Conservation (phyloP, 176 grass and related monocot species). For the Triticum monococcum region DNA sequence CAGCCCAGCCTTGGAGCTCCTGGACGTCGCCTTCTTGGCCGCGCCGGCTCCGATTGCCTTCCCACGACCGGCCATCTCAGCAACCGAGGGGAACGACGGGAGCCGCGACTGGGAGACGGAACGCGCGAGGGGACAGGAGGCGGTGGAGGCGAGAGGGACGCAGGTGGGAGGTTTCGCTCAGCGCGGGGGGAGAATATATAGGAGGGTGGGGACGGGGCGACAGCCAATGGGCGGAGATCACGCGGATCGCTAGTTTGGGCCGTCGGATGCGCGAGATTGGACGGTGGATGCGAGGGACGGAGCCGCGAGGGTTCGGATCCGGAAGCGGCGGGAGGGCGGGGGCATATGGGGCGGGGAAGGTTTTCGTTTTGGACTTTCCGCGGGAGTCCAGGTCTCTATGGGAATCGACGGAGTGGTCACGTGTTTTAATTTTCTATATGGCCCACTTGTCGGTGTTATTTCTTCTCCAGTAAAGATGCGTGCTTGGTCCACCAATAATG, state of each 20-base stretch:
- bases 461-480: no score
- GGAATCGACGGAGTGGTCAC: no score
- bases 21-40: constrained; percentile 78
- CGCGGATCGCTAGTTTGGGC: constrained; percentile 34
- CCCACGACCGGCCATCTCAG: constrained; percentile 68
- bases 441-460: no score
- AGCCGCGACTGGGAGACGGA: neutral
- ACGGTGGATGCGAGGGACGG: constrained; percentile 6
- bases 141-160: neutral
- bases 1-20: constrained; percentile 94
- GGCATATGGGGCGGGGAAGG: no score
- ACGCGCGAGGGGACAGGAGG: neutral
- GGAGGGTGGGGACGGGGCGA: neutral
- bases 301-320: constrained; percentile 6
- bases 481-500: no score
- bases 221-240: constrained; percentile 52
- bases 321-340: constrained; percentile 15
- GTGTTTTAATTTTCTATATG: no score
- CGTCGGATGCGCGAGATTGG: constrained; percentile 25
- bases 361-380: no score
- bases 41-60: constrained; percentile 84
- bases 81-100: neutral
- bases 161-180: no score
- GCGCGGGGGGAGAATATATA: constrained; percentile 23
- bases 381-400: no score